phyloP scores from a whole-genome alignment of 2,329 filamentous ascomycete genomes.

The Pestalotiopsis sp. region DNA sequence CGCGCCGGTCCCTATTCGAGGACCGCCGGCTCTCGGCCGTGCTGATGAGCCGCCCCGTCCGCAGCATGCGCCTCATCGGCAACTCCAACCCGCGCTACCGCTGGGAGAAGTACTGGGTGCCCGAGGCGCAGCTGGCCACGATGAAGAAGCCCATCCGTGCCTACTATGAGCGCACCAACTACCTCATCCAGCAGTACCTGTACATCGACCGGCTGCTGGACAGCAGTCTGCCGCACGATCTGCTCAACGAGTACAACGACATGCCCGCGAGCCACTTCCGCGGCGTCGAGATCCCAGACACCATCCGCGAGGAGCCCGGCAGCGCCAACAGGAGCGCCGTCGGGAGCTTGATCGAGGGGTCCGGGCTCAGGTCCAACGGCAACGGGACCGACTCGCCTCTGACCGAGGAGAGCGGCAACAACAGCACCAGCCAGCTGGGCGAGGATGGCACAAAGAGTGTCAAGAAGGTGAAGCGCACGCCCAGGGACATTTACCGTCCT shows the following conservation, averaged over 20 bases:
- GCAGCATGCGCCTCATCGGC: conserved; percentile 85
- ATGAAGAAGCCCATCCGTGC: conserved; percentile 77
- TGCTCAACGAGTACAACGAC: conserved; percentile 86
- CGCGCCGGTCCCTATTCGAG: conserved; percentile 48
- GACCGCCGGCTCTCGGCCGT: conserved; percentile 62
- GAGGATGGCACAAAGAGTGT: conserved; percentile 15
- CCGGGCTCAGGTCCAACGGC: not conserved
- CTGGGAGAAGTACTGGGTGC: conserved; percentile 87
- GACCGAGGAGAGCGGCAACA: not conserved
- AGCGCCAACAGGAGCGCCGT: conserved; percentile 33
- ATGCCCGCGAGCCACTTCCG: conserved; percentile 57
- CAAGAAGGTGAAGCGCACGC: conserved; percentile 73
- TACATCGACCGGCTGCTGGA: conserved; percentile 92
- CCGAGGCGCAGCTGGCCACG: conserved; percentile 69
- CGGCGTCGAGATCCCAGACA: conserved; percentile 66
- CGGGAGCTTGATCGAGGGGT: conserved; percentile 20
- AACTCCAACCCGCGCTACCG: conserved; percentile 83
- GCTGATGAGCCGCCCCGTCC: conserved; percentile 71
- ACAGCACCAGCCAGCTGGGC: conserved; percentile 1
- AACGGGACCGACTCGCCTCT: not conserved
- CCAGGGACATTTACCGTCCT: conserved; percentile 81
- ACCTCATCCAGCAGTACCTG: conserved; percentile 85
- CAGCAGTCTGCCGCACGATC: conserved; percentile 86
- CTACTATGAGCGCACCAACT: conserved; percentile 91
- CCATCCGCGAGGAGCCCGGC: conserved; percentile 71